These are phyloP conservation scores for Buxus sempervirens DNA, from an alignment of 164 flowering plant genomes.

Conservation along the genomic window DNA sequence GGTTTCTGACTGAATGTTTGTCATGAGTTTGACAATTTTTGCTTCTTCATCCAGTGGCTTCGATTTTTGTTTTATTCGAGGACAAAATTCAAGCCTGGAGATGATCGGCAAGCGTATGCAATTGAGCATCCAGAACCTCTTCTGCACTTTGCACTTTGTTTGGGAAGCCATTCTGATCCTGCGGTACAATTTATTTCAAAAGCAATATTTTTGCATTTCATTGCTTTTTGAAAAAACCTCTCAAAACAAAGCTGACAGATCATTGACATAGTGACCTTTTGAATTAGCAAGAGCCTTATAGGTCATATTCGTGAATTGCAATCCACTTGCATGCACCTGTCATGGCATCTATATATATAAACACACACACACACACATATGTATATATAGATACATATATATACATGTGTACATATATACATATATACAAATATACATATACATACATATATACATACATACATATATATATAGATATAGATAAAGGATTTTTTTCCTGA, in stretches of 20 bases:
- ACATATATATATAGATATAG: too few species aligned
- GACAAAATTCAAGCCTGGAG: conserved; percentile 66
- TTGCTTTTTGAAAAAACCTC: not conserved
- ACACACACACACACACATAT: too few species aligned
- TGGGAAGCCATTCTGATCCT: conserved; percentile 95
- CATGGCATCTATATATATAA: too few species aligned
- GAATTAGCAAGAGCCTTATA: not conserved
- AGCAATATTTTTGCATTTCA: not conserved
- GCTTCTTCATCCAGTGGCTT: conserved; percentile 61
- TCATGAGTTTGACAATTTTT: conserved; percentile 9
- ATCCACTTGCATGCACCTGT: not conserved
- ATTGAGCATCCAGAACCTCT: conserved; percentile 80
- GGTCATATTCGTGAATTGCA: not conserved
- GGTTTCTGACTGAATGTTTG: not conserved
- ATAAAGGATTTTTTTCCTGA: too few species aligned
- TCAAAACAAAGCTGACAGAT: not conserved
- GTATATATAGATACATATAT: too few species aligned
- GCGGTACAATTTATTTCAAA: conserved; percentile 46
- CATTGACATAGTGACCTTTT: not conserved
- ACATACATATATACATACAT: too few species aligned
- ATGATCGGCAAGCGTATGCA: conserved; percentile 61
- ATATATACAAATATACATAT: too few species aligned
- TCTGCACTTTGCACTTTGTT: conserved; percentile 78
- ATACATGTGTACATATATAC: too few species aligned
- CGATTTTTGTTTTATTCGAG: conserved; percentile 56